Base-by-base conservation (phyloP, 2,329 filamentous ascomycete species). In the Apiospora marii region DNA sequence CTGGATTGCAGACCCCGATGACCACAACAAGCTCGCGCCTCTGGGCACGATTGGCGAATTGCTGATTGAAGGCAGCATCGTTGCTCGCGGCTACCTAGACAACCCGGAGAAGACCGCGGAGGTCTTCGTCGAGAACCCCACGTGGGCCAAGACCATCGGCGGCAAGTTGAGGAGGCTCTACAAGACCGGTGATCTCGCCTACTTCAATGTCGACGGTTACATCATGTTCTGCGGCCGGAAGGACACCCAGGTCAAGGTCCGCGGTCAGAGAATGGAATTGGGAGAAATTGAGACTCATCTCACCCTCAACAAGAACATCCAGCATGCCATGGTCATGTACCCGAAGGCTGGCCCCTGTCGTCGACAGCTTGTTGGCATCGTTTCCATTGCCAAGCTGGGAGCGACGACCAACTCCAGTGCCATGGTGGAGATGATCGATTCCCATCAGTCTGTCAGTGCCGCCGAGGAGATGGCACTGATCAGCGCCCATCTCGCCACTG, bases 191-290 rank as follows among this genome's bases (percentile, higher is more conserved):
- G 72, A 74, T 53, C 43, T 67, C 19, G 61, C n/a, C 83, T 81
- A 4, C 75, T 77, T 19, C 73, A 82, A 46, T 70, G 72, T 10
- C n/a, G 79, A 83, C 67, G 84, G 83, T 22, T 61, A 76, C 0
- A 46, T 86, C 13, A 69, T 75, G 0, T 75, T 83, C 67, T 43
- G 79, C 2, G 81, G 83, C 2, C 81, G 84, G 2, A 79, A 83
- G 1, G 83, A 85, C 73, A 79, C 77, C 3, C 82, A 84, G 58
- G 76, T 85, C 71, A 86, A 86, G 74, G 74, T 86, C 1, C 78
- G 80, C 6, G 84, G 84, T 0, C 67, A 83, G 14, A 80, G 85
- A 2, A 81, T 87, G 30, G 85, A 88, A 16, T 76, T 88, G 0
- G 75, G 77, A 12, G 86, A 87, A 8, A 81, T 88, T 72, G 73